Conservation (phyloP, 2,329 filamentous ascomycete species). For the Chaetomiaceae sp. region DNA sequence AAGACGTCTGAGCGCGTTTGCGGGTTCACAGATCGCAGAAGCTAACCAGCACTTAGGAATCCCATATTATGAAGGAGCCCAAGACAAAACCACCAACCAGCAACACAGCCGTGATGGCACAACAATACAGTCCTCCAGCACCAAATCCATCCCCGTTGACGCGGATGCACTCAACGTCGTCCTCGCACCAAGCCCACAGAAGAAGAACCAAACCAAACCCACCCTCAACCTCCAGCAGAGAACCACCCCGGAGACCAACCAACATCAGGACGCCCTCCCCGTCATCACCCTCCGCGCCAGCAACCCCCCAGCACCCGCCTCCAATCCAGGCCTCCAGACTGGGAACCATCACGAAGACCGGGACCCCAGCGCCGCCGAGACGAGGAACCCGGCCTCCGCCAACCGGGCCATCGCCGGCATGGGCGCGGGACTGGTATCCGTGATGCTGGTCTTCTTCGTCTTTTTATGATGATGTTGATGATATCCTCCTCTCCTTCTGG, state of each 20-base stretch:
- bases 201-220: conserved; percentile 4
- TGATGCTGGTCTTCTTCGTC: conserved; percentile 50
- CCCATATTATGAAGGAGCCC: conserved; percentile 61
- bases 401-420: conserved; percentile 47
- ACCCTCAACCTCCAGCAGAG: not conserved
- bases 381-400: conserved; percentile 40
- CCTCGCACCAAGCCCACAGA: not conserved
- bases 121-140: conserved; percentile 74
- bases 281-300: not conserved
- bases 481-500: not conserved
- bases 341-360: conserved; percentile 31
- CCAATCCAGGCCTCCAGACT: too few relatives aligned
- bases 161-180: not conserved
- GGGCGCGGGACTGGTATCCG: conserved; percentile 43
- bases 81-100: conserved; percentile 36
- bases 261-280: not conserved
- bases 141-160: conserved; percentile 52
- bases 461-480: conserved; percentile 33
- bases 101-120: conserved; percentile 73
- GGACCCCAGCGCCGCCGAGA: conserved; percentile 21
- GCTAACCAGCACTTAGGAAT: conserved; percentile 49
- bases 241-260: not conserved
- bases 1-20: too few relatives aligned
- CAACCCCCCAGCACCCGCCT: not conserved
- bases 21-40: too few relatives aligned